Conservation (phyloP, 768 basidiomycete species). For the Strobilomyces confusus region DNA sequence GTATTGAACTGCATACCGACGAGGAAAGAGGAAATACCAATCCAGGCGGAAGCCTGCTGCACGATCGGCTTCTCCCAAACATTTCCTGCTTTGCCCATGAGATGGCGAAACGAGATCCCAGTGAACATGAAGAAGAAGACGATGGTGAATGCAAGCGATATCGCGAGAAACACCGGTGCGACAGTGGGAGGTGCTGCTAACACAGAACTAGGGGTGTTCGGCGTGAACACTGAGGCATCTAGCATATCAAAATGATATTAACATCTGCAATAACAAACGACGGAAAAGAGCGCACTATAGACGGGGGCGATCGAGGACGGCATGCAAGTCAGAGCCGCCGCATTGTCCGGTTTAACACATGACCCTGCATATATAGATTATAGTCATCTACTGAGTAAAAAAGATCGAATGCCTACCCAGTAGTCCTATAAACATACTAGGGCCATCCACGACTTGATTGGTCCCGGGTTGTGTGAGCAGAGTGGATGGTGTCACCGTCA, state of each 20-base stretch:
- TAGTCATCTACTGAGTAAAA: background rate
- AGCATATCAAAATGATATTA: background rate
- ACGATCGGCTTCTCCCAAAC: constrained; percentile 53
- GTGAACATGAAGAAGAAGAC: constrained; percentile 66
- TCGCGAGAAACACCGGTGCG: constrained; percentile 60
- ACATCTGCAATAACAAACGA: background rate
- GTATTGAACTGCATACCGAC: constrained; percentile 44
- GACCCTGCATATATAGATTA: constrained; percentile 47
- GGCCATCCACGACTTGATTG: constrained; percentile 50
- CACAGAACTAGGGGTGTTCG: constrained; percentile 49
- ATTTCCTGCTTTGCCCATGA: constrained; percentile 51
- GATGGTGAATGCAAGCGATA: constrained; percentile 52
- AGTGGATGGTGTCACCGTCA: constrained; percentile 59
- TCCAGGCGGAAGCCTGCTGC: constrained; percentile 63
- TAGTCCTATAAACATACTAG: constrained; percentile 61
- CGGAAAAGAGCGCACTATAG: constrained; percentile 48
- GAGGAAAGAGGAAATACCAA: constrained; percentile 74
- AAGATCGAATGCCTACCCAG: constrained; percentile 45
- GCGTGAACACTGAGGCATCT: constrained; percentile 67
- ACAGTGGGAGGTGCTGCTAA: constrained; percentile 58
- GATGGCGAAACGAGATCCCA: constrained; percentile 60
- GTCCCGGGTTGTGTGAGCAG: constrained; percentile 34
- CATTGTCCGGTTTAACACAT: constrained; percentile 51
- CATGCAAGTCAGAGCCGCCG: constrained; percentile 53
- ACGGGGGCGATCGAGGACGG: constrained; percentile 48